Conservation (phyloP, 345 rosid genomes). For the Carallia brachiata region DNA sequence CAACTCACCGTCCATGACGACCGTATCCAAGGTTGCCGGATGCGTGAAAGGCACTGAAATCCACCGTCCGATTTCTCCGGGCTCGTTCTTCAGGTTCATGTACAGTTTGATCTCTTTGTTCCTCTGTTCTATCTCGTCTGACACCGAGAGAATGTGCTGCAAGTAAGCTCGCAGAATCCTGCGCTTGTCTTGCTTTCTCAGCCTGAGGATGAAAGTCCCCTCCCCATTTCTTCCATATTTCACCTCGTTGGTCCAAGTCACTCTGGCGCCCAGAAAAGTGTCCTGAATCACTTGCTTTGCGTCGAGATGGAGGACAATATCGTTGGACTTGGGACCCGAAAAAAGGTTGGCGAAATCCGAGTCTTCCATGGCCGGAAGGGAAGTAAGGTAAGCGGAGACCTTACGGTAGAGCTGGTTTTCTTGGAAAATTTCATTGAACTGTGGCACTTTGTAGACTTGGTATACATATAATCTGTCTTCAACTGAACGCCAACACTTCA, state of each 20-base stretch:
- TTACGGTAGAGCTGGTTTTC: slow-evolving; percentile 14
- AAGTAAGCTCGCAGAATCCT: slow-evolving; percentile 22
- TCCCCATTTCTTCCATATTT: neutral
- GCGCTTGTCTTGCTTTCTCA: slow-evolving; percentile 24
- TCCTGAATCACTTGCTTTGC: slow-evolving; percentile 12
- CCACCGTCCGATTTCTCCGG: slow-evolving; percentile 15
- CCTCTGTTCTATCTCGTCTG: slow-evolving; percentile 20
- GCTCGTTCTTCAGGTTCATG: slow-evolving; percentile 8
- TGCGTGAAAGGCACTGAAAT: slow-evolving; percentile 21
- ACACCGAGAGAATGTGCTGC: slow-evolving; percentile 23
- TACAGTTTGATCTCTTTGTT: slow-evolving; percentile 20
- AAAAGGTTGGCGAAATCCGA: slow-evolving; percentile 22
- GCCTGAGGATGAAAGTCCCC: slow-evolving; percentile 6
- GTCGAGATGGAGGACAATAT: slow-evolving; percentile 27
- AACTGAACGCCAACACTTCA: slow-evolving; percentile 7
- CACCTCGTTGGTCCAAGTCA: slow-evolving; percentile 17
- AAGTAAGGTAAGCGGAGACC: slow-evolving; percentile 21
- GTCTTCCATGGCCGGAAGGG: slow-evolving; percentile 22
- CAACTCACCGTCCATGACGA: slow-evolving; percentile 24
- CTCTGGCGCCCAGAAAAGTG: slow-evolving; percentile 19
- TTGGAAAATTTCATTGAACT: slow-evolving; percentile 17
- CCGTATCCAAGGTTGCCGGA: slow-evolving; percentile 33
- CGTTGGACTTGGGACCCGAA: slow-evolving; percentile 22
- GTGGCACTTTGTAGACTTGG: slow-evolving; percentile 25
- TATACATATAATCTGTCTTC: slow-evolving; percentile 19